Evolutionary conservation across 106 monocot species (phyloP).

Genomic region (Allium cepa): DNA sequence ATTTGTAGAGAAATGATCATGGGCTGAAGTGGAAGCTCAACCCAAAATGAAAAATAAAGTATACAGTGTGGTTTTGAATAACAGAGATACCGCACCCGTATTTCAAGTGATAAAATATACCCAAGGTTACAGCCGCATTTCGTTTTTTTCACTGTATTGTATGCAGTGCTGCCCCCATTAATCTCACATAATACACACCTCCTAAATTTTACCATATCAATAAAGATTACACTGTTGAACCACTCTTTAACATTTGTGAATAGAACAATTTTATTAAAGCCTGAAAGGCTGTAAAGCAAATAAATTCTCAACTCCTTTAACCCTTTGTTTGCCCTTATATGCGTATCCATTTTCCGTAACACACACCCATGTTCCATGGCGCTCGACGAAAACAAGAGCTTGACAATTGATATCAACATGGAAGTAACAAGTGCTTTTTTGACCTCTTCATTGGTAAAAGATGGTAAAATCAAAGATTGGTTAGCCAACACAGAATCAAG

Average conservation of each 20-base stretch:
- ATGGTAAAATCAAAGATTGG: neutral
- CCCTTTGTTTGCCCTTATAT: neutral
- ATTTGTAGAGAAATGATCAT: too few relatives aligned
- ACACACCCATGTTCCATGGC: neutral
- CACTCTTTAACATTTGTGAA: neutral
- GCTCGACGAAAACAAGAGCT: neutral
- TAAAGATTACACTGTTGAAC: neutral
- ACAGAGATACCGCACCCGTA: too few relatives aligned
- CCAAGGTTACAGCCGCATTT: too few relatives aligned
- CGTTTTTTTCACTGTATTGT: too few relatives aligned
- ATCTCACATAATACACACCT: too few relatives aligned
- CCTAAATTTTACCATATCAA: neutral
- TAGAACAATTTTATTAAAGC: neutral
- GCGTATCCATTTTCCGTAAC: neutral
- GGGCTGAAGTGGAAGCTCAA: too few relatives aligned
- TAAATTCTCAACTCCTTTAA: constrained; percentile 1
- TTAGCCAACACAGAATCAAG: neutral
- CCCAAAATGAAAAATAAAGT: too few relatives aligned
- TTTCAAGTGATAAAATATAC: too few relatives aligned
- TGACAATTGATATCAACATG: too few relatives aligned
- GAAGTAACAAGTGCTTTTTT: too few relatives aligned
- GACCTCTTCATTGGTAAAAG: neutral
- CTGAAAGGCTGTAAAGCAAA: neutral
- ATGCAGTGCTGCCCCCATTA: too few relatives aligned
- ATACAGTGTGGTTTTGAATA: too few relatives aligned